A percentile compares a stretch with the other conserved stretches of the same genome.
phyloP scores from a whole-genome alignment of 495 filamentous ascomycete genomes.

The Monascus purpureus region DNA sequence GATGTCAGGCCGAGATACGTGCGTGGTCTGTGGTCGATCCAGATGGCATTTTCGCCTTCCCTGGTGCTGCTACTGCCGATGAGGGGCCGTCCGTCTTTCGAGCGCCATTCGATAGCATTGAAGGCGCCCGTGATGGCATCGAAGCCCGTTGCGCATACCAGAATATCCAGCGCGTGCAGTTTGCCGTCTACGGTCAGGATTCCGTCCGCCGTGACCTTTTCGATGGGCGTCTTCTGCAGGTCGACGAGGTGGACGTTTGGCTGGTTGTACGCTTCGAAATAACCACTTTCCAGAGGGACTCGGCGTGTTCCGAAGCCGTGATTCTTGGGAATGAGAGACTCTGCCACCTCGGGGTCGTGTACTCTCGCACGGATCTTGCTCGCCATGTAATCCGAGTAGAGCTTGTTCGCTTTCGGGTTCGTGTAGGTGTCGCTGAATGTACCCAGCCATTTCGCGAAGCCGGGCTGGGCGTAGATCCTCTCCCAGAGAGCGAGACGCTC shows the following conservation, averaged over 20 bases:
- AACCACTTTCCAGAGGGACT: slow-evolving; percentile 5
- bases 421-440: slow-evolving; percentile 6
- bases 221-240: slow-evolving; percentile 5
- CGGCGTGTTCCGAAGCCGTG: slow-evolving; percentile 8
- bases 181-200: slow-evolving; percentile 14
- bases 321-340: slow-evolving; percentile 6
- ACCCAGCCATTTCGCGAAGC: slow-evolving; percentile 5
- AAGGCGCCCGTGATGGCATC: slow-evolving; percentile 20
- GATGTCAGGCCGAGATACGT: slow-evolving; percentile 10
- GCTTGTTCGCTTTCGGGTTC: slow-evolving; percentile 1
- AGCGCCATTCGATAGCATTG: slow-evolving; percentile 14
- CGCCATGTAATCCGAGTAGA: slow-evolving; percentile 5
- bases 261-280: slow-evolving; percentile 10
- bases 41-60: too few species aligned
- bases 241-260: slow-evolving; percentile 8
- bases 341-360: slow-evolving; percentile 5
- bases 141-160: slow-evolving; percentile 25
- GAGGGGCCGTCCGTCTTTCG: slow-evolving; percentile 7
- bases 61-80: slow-evolving; percentile 11
- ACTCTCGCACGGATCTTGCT: slow-evolving; percentile 6
- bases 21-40: too few species aligned
- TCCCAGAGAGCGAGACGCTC: slow-evolving; percentile 1
- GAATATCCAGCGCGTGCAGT: slow-evolving; percentile 19
- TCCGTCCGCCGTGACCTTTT: slow-evolving; percentile 3
- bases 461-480: slow-evolving; percentile 2